Evolutionary conservation across 768 basidiomycete species (phyloP).

Genomic region (Russula dissimulans): DNA sequence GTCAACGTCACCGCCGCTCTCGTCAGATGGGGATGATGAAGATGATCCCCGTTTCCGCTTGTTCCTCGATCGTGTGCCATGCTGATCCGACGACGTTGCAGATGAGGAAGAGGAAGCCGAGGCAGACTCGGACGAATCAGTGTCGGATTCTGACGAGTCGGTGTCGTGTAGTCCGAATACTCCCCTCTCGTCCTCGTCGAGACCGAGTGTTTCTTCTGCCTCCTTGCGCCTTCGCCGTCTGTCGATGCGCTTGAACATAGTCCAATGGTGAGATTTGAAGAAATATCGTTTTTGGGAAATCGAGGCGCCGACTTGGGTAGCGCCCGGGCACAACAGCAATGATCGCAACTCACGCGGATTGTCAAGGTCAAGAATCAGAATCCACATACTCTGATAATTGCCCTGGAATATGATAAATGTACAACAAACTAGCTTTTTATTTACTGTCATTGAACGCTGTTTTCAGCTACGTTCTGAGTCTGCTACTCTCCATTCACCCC

Average conservation of each 20-base stretch:
- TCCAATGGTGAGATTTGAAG: too few species aligned
- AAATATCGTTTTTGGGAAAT: too few species aligned
- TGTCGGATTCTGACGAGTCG: conserved; percentile 61
- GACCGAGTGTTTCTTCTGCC: conserved; percentile 54
- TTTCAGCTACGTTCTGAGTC: too few species aligned
- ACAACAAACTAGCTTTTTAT: too few species aligned
- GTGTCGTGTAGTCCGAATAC: conserved; percentile 62
- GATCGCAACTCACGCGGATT: too few species aligned
- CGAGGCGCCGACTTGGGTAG: too few species aligned
- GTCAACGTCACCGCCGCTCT: conserved; percentile 22
- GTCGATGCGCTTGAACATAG: conserved; percentile 75
- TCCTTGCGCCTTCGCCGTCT: conserved; percentile 52
- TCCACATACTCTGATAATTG: too few species aligned
- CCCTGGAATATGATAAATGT: too few species aligned
- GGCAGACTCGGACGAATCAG: conserved; percentile 26
- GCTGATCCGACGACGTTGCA: background rate
- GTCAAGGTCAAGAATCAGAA: too few species aligned
- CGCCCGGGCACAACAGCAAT: too few species aligned
- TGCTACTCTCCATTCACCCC: too few species aligned
- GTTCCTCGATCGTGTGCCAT: background rate
- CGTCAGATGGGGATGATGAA: conserved; percentile 24
- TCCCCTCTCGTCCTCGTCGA: conserved; percentile 56
- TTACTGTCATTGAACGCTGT: too few species aligned
- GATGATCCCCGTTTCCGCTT: conserved; percentile 1
- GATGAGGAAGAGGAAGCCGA: conserved; percentile 24